Percentiles rank a stretch among this genome's conserved stretches.
Conservation (phyloP, 139 green algal species). For the Pleodorina starrii region DNA sequence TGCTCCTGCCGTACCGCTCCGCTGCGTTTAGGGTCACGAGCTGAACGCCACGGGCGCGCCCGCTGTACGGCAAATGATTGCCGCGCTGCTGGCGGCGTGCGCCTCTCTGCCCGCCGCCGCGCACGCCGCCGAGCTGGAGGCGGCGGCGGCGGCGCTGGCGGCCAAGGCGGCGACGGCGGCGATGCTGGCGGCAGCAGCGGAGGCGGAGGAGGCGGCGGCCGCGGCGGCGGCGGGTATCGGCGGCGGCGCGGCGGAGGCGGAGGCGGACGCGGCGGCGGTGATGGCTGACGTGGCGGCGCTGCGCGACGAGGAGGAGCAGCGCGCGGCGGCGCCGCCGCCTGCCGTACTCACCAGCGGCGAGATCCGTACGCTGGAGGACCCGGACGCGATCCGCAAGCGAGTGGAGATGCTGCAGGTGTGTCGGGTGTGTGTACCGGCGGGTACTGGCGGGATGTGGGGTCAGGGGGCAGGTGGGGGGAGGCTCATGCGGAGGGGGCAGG, state of each 20-base stretch:
- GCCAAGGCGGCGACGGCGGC: constrained; percentile 7
- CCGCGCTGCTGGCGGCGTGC: constrained; percentile 32
- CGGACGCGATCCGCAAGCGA: constrained; percentile 2
- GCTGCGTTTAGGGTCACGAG: constrained; percentile 34
- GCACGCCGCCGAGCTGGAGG: constrained; percentile 23
- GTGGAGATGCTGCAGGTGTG: constrained; percentile 44
- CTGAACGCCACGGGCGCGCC: constrained; percentile 32
- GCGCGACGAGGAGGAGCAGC: constrained; percentile 23
- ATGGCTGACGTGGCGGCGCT: constrained; percentile 40
- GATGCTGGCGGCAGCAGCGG: neutral
- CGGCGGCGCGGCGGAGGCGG: neutral
- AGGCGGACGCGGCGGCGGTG: constrained; percentile 20
- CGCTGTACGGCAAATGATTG: constrained; percentile 14
- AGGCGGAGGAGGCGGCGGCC: neutral
- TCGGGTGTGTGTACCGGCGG: too few relatives aligned
- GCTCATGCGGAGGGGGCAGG: too few relatives aligned
- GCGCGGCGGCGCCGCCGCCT: neutral
- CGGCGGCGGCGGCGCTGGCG: neutral
- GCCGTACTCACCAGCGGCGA: neutral
- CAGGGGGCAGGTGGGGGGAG: too few relatives aligned
- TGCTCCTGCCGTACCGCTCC: too few relatives aligned
- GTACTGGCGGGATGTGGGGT: too few relatives aligned
- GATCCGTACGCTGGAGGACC: constrained; percentile 35
- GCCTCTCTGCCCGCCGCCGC: constrained; percentile 1
- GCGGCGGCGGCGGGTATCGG: neutral